Conservation (phyloP, 2,329 filamentous ascomycete genomes). For the Aspergillus tanneri region DNA sequence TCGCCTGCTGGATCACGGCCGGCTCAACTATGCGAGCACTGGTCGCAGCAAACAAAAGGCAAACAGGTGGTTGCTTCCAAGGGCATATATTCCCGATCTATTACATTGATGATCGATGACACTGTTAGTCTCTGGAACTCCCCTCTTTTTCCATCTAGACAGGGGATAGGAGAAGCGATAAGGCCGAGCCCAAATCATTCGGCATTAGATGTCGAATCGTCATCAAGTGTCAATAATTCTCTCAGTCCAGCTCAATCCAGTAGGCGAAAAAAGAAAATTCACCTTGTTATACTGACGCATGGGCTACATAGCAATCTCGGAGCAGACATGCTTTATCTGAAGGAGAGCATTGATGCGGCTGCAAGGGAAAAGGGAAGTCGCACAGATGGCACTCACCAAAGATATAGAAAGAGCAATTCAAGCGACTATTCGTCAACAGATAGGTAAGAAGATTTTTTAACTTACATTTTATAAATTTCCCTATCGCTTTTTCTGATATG, state of each 20-base stretch:
- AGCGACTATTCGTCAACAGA: background rate
- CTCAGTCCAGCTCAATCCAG: slow-evolving; percentile 16
- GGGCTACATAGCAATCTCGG: slow-evolving; percentile 94
- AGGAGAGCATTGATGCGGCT: slow-evolving; percentile 91
- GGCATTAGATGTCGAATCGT: slow-evolving; percentile 21
- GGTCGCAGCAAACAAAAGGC: slow-evolving; percentile 57
- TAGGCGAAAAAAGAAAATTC: slow-evolving; percentile 56
- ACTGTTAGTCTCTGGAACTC: slow-evolving; percentile 89
- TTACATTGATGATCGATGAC: slow-evolving; percentile 79
- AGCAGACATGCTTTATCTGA: slow-evolving; percentile 94
- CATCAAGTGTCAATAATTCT: slow-evolving; percentile 2
- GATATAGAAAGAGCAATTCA: slow-evolving; percentile 49
- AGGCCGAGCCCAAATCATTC: slow-evolving; percentile 13
- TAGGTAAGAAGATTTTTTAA: slow-evolving; percentile 7
- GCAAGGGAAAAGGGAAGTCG: slow-evolving; percentile 63
- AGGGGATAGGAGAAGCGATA: slow-evolving; percentile 42
- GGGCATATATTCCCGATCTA: slow-evolving; percentile 80
- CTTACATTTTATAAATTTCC: background rate
- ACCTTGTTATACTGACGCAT: slow-evolving; percentile 89
- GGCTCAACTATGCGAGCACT: slow-evolving; percentile 74
- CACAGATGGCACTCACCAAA: slow-evolving; percentile 52
- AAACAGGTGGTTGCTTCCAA: slow-evolving; percentile 62
- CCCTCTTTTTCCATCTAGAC: slow-evolving; percentile 66
- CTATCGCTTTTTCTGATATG: background rate
- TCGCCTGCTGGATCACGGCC: slow-evolving; percentile 53